These are phyloP conservation scores for Allium fistulosum DNA, from an alignment of 106 monocot species.

Conservation along the genomic window DNA sequence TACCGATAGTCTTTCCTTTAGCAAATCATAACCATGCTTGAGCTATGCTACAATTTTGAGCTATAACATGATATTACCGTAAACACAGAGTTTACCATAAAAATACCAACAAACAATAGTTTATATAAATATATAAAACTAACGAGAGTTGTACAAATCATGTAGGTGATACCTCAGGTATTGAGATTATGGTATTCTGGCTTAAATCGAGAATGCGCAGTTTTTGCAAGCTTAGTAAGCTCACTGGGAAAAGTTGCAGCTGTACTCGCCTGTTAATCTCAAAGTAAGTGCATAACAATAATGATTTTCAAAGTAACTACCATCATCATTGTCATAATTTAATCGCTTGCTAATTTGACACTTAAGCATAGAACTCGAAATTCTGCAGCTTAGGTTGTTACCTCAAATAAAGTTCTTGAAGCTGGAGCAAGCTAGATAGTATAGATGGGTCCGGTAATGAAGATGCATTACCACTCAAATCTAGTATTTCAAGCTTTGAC, in stretches of 20 bases:
- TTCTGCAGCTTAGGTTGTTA: constrained; percentile 11
- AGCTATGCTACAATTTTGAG: too few relatives aligned
- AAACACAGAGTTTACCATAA: too few relatives aligned
- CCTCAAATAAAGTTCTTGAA: constrained; percentile 93
- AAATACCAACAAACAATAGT: too few relatives aligned
- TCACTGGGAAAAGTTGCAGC: constrained; percentile 46
- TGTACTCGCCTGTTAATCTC: constrained; percentile 57
- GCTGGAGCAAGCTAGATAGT: constrained; percentile 38
- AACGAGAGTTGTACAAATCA: too few relatives aligned
- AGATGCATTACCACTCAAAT: constrained; percentile 72
- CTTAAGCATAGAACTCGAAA: background rate
- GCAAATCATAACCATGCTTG: too few relatives aligned
- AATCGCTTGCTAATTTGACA: too few relatives aligned
- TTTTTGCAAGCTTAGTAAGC: constrained; percentile 34
- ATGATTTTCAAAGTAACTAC: background rate
- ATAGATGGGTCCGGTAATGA: constrained; percentile 51
- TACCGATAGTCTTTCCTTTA: too few relatives aligned
- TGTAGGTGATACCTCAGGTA: constrained; percentile 55
- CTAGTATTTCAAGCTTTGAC: constrained; percentile 69
- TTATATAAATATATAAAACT: too few relatives aligned
- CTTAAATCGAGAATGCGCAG: constrained; percentile 75
- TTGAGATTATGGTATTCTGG: constrained; percentile 56
- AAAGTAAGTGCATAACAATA: constrained; percentile 15
- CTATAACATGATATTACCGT: too few relatives aligned
- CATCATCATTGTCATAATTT: too few relatives aligned